Conservation (phyloP, 2,329 filamentous ascomycete genomes). For the Scedosporium boydii region DNA sequence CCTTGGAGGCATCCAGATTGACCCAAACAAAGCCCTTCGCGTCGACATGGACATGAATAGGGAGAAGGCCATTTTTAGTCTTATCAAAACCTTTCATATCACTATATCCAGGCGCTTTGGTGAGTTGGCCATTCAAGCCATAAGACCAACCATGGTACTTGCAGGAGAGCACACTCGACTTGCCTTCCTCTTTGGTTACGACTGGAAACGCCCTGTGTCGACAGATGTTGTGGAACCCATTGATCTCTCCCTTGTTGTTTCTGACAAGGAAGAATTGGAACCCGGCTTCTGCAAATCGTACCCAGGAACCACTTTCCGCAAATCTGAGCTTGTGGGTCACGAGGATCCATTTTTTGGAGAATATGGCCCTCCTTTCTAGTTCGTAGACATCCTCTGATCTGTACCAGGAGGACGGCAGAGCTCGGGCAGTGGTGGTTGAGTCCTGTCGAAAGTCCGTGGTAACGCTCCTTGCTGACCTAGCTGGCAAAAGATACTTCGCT, state of each 20-base stretch:
- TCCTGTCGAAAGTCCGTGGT: too few relatives aligned
- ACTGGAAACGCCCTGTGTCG: constrained; percentile 52
- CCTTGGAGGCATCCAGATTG: constrained; percentile 39
- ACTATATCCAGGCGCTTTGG: constrained; percentile 51
- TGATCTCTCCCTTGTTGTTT: constrained; percentile 41
- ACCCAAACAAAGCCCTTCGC: constrained; percentile 47
- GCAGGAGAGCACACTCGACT: constrained; percentile 44
- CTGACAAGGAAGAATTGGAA: constrained; percentile 44
- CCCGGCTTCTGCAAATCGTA: constrained; percentile 43
- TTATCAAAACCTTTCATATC: constrained; percentile 46
- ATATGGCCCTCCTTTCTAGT: constrained; percentile 46
- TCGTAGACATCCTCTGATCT: constrained; percentile 43
- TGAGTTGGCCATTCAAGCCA: constrained; percentile 43
- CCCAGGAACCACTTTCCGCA: constrained; percentile 43
- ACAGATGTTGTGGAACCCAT: constrained; percentile 55
- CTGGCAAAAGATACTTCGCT: too few relatives aligned
- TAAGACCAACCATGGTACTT: constrained; percentile 57
- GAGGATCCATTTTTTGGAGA: constrained; percentile 47
- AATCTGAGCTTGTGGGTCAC: constrained; percentile 43
- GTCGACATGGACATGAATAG: constrained; percentile 44
- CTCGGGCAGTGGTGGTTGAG: too few relatives aligned
- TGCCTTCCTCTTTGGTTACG: constrained; percentile 39
- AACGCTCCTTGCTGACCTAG: too few relatives aligned
- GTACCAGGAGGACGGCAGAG: constrained; percentile 43
- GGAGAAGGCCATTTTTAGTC: constrained; percentile 44